These are phyloP conservation scores for Fusarium acutatum DNA, from an alignment of 2,329 filamentous ascomycete species.

Conservation along the genomic window DNA sequence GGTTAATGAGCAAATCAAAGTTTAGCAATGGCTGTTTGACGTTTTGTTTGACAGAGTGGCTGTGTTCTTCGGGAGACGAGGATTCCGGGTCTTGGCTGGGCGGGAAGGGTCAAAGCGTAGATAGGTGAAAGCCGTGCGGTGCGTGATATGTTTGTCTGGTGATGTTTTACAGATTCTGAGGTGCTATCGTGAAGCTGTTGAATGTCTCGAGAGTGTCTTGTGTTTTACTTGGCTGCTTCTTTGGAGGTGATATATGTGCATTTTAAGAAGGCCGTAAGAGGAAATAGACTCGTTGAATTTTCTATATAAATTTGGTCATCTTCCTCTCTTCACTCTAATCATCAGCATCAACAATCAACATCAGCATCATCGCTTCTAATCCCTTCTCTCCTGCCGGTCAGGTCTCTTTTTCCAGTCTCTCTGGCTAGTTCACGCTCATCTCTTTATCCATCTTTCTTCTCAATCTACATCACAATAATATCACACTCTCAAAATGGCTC, in stretches of 20 bases:
- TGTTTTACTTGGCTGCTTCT: not conserved
- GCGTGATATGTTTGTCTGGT: not conserved
- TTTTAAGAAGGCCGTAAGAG: not conserved
- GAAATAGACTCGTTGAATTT: not conserved
- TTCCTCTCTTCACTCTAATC: not conserved
- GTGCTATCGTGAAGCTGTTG: not conserved
- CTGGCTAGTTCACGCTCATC: not conserved
- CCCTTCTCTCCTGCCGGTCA: conserved; percentile 7
- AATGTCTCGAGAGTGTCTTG: conserved; percentile 2
- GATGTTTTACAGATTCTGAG: not conserved
- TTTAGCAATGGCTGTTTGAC: not conserved
- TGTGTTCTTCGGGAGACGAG: conserved; percentile 7
- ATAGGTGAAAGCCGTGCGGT: not conserved
- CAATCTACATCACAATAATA: not conserved
- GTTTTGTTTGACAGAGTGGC: conserved; percentile 15
- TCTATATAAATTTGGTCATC: not conserved
- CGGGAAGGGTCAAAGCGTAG: conserved; percentile 46
- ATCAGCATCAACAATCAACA: not conserved
- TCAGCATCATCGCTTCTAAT: not conserved
- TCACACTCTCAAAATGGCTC: not conserved
- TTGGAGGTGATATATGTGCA: not conserved
- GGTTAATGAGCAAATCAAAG: not conserved
- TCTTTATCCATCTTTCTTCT: not conserved
- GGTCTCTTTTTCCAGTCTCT: not conserved
- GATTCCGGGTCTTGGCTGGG: conserved; percentile 8